Percentiles rank a stretch among this genome's conserved stretches.
Evolutionary conservation across 176 grass and related monocot genomes (phyloP).

Genomic region (Cenchrus fungigraminus): DNA sequence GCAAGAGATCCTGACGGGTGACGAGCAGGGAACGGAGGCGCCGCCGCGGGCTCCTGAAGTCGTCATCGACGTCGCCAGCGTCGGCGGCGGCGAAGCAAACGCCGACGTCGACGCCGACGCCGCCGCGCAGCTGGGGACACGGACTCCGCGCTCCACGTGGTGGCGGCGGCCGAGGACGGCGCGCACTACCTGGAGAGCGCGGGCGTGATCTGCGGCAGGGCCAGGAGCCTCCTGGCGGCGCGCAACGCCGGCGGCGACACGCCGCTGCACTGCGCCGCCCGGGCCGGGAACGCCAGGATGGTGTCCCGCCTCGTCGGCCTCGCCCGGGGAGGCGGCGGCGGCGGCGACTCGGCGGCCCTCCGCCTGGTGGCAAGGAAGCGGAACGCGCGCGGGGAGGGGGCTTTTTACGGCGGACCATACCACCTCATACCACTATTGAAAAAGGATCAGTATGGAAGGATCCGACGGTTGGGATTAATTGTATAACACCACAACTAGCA

Average conservation of each 20-base stretch:
- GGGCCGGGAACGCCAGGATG: neutral
- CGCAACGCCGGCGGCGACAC: conserved; percentile 2
- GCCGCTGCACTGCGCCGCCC: conserved; percentile 32
- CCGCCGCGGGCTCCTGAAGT: neutral
- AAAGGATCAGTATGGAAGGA: too few species aligned
- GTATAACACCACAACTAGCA: too few species aligned
- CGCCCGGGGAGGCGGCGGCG: neutral
- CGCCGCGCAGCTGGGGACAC: neutral
- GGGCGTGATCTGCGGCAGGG: neutral
- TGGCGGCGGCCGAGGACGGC: conserved; percentile 1
- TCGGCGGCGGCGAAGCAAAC: neutral
- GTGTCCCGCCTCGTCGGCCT: neutral
- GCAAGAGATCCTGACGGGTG: neutral
- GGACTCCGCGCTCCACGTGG: conserved; percentile 20
- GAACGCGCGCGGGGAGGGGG: conserved; percentile 14
- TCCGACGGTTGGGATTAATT: too few species aligned
- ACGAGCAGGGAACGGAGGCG: too few species aligned
- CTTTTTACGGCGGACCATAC: too few species aligned
- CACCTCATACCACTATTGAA: too few species aligned
- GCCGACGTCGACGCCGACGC: too few species aligned
- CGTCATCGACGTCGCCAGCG: neutral
- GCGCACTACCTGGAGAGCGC: neutral
- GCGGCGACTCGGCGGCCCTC: neutral
- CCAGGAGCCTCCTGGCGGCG: neutral
- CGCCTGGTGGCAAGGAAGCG: neutral